Percentiles rank a stretch among this genome's conserved stretches.
Conservation (phyloP, 805 yeast species). For the Hyphopichia homilentoma region DNA sequence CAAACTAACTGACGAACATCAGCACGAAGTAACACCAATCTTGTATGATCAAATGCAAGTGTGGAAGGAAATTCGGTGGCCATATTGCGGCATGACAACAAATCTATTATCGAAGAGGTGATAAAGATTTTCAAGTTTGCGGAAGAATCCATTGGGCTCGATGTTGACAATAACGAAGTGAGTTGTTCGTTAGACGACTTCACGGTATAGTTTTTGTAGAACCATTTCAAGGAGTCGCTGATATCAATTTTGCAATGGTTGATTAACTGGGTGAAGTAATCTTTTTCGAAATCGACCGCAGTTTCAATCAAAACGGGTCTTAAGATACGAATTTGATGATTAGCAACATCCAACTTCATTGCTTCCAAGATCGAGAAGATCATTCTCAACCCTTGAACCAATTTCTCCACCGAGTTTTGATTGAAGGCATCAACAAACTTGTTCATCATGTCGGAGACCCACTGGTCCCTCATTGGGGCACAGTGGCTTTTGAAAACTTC, state of each 20-base stretch:
- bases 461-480: conserved; percentile 91
- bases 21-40: conserved; percentile 73
- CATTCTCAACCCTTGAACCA: conserved; percentile 74
- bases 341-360: conserved; percentile 93
- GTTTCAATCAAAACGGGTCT: conserved; percentile 83
- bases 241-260: conserved; percentile 57
- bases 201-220: conserved; percentile 12
- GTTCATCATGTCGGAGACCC: conserved; percentile 79
- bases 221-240: conserved; percentile 66
- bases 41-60: conserved; percentile 77
- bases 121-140: conserved; percentile 34
- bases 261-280: conserved; percentile 60
- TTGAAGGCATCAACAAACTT: conserved; percentile 50
- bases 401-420: conserved; percentile 42
- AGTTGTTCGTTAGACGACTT: neutral
- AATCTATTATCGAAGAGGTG: conserved; percentile 53
- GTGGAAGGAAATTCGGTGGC: conserved; percentile 80
- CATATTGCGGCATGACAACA: conserved; percentile 77
- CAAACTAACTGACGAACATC: conserved; percentile 85
- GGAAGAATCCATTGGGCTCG: too few relatives aligned
- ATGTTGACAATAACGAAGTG: neutral
- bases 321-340: conserved; percentile 83
- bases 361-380: conserved; percentile 84
- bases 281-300: conserved; percentile 85
- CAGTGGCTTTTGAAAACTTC: conserved; percentile 81